Evolutionary conservation across 306 rosid species (phyloP).

Genomic region (Leucaena leucocephala): DNA sequence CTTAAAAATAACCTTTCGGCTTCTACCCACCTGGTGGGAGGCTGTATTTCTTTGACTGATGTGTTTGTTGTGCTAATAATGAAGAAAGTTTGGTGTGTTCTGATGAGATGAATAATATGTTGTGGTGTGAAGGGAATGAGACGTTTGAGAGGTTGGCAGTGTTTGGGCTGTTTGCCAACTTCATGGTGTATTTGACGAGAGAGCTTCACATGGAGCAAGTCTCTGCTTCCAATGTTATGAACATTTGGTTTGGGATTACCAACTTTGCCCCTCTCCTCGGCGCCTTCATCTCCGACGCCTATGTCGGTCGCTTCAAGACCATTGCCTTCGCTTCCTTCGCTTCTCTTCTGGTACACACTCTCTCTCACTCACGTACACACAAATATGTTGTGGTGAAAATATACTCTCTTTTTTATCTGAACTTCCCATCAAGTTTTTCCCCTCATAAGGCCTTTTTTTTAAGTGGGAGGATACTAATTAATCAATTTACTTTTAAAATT

Average conservation of each 20-base stretch:
- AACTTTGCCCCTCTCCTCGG: constrained; percentile 73
- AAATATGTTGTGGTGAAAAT: no score
- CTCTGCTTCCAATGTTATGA: constrained; percentile 59
- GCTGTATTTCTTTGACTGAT: no score
- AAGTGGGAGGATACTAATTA: no score
- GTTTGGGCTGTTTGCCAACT: constrained; percentile 72
- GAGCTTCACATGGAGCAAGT: constrained; percentile 72
- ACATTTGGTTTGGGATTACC: constrained; percentile 63
- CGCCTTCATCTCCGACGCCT: constrained; percentile 82
- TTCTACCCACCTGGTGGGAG: no score
- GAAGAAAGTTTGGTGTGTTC: no score
- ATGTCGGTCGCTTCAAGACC: constrained; percentile 65
- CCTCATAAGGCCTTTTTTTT: no score
- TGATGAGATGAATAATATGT: no score
- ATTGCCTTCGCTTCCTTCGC: constrained; percentile 69
- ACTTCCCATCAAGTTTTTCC: no score
- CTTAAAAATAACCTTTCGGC: no score
- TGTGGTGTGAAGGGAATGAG: constrained; percentile 57
- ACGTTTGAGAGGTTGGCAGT: constrained; percentile 79
- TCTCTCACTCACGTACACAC: background rate
- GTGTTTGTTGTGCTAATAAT: no score
- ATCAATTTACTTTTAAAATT: no score
- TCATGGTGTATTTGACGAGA: constrained; percentile 74
- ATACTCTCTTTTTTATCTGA: no score
- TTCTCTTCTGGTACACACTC: constrained; percentile 49